phyloP scores from a whole-genome alignment of 441 rosid genomes.

The Lagerstroemia fauriei region DNA sequence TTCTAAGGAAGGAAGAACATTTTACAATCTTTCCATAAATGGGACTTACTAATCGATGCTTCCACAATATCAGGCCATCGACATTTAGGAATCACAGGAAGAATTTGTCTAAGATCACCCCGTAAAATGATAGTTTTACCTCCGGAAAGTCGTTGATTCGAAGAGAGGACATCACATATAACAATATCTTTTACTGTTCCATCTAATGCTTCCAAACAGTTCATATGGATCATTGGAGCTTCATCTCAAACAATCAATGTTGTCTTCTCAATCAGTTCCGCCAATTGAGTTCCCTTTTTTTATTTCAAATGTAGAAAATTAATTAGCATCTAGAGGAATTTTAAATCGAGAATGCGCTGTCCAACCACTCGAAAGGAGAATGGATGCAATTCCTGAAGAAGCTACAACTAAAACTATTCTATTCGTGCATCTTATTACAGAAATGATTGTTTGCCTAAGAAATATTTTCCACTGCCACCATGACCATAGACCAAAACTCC shows the following conservation, averaged over 20 bases:
- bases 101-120: neutral
- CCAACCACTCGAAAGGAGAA: slow-evolving; percentile 9
- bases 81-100: neutral
- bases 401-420: slow-evolving; percentile 17
- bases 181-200: neutral
- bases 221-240: slow-evolving; percentile 3
- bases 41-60: neutral
- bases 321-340: neutral
- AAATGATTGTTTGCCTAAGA: slow-evolving; percentile 2
- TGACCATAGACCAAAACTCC: neutral
- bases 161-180: neutral
- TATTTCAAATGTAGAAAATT: slow-evolving; percentile 2
- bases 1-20: neutral
- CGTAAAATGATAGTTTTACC: neutral
- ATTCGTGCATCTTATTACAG: neutral
- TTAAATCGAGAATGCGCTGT: slow-evolving; percentile 21
- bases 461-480: neutral
- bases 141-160: neutral
- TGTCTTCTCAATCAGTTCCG: neutral
- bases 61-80: neutral
- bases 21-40: neutral
- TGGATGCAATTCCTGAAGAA: neutral
- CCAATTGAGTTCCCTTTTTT: neutral
- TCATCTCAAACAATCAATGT: slow-evolving; percentile 29
- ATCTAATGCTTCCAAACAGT: slow-evolving; percentile 17